A percentile compares a stretch with the other conserved stretches of the same genome.
phyloP scores from a whole-genome alignment of 768 basidiomycete genomes.

The Boletus rufocinnamomeus region DNA sequence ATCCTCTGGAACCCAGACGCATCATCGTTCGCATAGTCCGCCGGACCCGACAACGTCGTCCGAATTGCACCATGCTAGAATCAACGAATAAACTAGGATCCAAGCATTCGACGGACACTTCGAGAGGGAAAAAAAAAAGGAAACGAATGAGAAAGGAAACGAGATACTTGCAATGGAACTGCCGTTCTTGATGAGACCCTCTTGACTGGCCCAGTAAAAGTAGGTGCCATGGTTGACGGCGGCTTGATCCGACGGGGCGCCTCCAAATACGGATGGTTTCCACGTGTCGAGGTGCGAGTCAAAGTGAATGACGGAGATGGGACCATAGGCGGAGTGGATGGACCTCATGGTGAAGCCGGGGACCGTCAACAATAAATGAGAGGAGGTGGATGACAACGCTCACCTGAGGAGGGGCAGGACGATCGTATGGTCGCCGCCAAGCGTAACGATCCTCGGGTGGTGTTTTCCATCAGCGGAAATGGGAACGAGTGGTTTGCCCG shows the following conservation, averaged over 20 bases:
- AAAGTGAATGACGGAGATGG: constrained; percentile 83
- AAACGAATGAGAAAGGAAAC: constrained; percentile 27
- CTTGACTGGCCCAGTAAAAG: constrained; percentile 86
- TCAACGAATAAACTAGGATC: constrained; percentile 72
- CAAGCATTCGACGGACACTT: constrained; percentile 40
- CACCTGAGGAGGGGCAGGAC: constrained; percentile 55
- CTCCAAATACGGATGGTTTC: constrained; percentile 75
- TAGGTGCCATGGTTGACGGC: constrained; percentile 88
- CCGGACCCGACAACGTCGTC: constrained; percentile 75
- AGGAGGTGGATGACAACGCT: neutral
- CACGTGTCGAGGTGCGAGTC: constrained; percentile 84
- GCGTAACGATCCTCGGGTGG: constrained; percentile 79
- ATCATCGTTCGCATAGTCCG: constrained; percentile 79
- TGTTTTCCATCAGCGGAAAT: constrained; percentile 68
- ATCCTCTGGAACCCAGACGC: constrained; percentile 79
- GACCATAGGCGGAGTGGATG: constrained; percentile 73
- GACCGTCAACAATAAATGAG: neutral
- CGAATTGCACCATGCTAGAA: constrained; percentile 83
- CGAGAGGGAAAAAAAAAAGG: constrained; percentile 8
- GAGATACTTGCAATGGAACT: constrained; percentile 78
- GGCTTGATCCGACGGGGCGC: constrained; percentile 68
- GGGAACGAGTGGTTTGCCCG: constrained; percentile 57
- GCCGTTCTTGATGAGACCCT: constrained; percentile 77
- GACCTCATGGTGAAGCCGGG: constrained; percentile 46
- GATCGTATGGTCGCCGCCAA: constrained; percentile 90